A percentile compares a stretch with the other conserved stretches of the same genome.
Evolutionary conservation across 805 yeast species (phyloP).

Genomic region (Blastobotrys chiropterorum): DNA sequence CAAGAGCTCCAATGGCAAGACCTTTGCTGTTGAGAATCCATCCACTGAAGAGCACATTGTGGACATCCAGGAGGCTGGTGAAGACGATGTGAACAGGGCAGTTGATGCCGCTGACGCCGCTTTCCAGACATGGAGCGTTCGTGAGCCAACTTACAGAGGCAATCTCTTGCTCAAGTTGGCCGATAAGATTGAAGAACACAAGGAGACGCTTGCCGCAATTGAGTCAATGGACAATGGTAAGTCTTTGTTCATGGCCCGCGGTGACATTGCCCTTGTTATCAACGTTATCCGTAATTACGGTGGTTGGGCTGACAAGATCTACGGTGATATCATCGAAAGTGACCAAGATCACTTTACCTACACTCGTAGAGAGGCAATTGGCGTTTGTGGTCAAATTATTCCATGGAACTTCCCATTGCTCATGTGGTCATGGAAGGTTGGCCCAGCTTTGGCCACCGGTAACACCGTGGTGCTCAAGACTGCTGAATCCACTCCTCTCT

Average conservation of each 20-base stretch:
- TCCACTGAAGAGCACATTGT: slow-evolving; percentile 51
- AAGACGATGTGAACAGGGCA: slow-evolving; percentile 71
- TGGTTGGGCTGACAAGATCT: slow-evolving; percentile 69
- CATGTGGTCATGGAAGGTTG: slow-evolving; percentile 77
- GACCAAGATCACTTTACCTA: slow-evolving; percentile 57
- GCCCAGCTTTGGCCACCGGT: slow-evolving; percentile 80
- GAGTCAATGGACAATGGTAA: slow-evolving; percentile 93
- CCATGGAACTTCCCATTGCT: slow-evolving; percentile 71
- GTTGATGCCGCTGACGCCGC: slow-evolving; percentile 79
- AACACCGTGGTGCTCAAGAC: slow-evolving; percentile 68
- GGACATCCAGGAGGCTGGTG: slow-evolving; percentile 64
- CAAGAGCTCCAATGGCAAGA: slow-evolving; percentile 46
- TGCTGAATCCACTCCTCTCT: slow-evolving; percentile 72
- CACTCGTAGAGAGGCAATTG: slow-evolving; percentile 62
- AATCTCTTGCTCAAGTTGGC: slow-evolving; percentile 63
- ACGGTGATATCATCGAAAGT: slow-evolving; percentile 59
- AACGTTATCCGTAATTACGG: slow-evolving; percentile 59
- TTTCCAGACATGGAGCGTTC: slow-evolving; percentile 64
- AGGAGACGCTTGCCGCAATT: slow-evolving; percentile 68
- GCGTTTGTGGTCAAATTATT: slow-evolving; percentile 63
- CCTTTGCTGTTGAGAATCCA: slow-evolving; percentile 42
- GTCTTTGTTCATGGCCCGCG: slow-evolving; percentile 37
- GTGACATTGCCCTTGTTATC: slow-evolving; percentile 53
- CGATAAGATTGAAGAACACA: slow-evolving; percentile 65
- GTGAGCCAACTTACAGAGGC: slow-evolving; percentile 64